Base-by-base conservation (phyloP, 169 alveolate species). In the Babesia ovata region DNA sequence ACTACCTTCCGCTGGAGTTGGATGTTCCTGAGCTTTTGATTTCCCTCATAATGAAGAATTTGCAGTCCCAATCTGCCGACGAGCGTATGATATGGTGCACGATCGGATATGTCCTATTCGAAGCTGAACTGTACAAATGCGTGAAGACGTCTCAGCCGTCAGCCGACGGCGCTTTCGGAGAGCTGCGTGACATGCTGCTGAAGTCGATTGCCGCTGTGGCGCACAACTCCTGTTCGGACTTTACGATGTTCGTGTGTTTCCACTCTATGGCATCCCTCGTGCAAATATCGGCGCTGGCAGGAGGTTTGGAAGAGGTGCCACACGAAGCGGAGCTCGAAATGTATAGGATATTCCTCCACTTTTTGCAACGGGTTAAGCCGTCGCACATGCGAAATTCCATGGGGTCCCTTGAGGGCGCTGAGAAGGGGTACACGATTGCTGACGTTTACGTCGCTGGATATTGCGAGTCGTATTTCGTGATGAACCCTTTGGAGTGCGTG, bases 1-100 rank as follows among this genome's bases (percentile, higher is more conserved):
- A 71, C 72, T 71, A 57, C 54, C 29, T 71, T 24, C 81, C 81
- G 36, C 48, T 71, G 26, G 81, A 71, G 70, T 22, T 58, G 50
- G 72, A 58, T 12, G 33, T 33, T 4, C 14, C 45, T 9, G 22
- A 17, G 10, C 16, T 21, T 26, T 8, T 54, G 24, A n/a, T 50
- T 11, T 42, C 13, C 49, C 36, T 54, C n/a, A 58, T 71, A 7
- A 61, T 21, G 29, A 17, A 56, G 0, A 49, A 67, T 19, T n/a
- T 67, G 65, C 53, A 50, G 1, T 10, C 66, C 17, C 49, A 10
- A 2, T 0, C 33, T 4, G 65, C 16, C 54, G n/a, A n/a, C 16
- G 53, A 67, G 4, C 61, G 46, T 17, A 24, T 71, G 46, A 11
- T 71, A 1, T 60, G 72, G 72, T 71, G 72, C 45, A 62, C 60